Evolutionary conservation across 805 yeast species (phyloP).

Genomic region (Candida railenensis): DNA sequence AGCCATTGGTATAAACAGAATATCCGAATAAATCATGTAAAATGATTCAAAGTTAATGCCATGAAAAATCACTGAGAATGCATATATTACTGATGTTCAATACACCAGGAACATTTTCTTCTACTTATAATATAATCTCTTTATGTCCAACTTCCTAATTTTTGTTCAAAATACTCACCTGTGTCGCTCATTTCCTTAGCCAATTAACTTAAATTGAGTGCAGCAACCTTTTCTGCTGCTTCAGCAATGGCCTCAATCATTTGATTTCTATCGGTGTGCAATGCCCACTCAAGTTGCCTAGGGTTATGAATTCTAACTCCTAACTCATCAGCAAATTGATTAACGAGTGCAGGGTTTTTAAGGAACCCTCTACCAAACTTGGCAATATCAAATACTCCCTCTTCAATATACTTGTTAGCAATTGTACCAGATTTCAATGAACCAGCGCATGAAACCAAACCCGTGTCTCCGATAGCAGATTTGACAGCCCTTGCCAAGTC

Average conservation of each 20-base stretch:
- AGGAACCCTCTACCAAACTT: slow-evolving; percentile 47
- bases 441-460: slow-evolving; percentile 49
- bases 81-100: no score
- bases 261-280: slow-evolving; percentile 16
- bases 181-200: no score
- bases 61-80: no score
- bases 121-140: no score
- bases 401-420: slow-evolving; percentile 41
- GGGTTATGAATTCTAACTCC: slow-evolving; percentile 41
- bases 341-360: slow-evolving; percentile 49
- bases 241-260: slow-evolving; percentile 16
- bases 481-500: slow-evolving; percentile 43
- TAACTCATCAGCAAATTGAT: slow-evolving; percentile 50
- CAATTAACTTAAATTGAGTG: no score
- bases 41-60: no score
- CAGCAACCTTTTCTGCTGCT: background rate
- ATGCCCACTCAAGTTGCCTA: slow-evolving; percentile 18
- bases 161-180: no score
- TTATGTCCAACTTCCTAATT: no score
- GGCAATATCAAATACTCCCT: slow-evolving; percentile 47
- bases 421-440: slow-evolving; percentile 28
- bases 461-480: slow-evolving; percentile 40
- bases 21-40: no score
- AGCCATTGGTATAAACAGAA: no score
- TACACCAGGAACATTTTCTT: no score